Evolutionary conservation across 768 basidiomycete species (phyloP).

Genomic region (Lyophyllum atratum): DNA sequence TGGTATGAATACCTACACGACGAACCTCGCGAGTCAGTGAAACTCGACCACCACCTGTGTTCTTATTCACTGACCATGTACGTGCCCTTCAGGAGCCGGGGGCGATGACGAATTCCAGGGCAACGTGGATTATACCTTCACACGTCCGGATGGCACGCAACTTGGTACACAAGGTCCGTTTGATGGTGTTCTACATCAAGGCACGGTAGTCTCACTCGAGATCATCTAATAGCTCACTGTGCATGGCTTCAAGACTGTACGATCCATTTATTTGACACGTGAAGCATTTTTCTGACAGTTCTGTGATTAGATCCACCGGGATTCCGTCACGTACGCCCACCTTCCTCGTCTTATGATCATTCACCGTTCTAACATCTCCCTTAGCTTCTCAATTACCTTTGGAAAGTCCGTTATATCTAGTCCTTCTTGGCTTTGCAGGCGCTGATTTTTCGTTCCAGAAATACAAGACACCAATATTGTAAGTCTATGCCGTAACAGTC

Average conservation of each 20-base stretch:
- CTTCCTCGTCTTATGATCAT: not conserved
- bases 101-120: slow-evolving; percentile 68
- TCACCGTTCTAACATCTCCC: not conserved
- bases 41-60: not conserved
- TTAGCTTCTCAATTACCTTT: slow-evolving; percentile 67
- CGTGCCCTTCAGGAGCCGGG: slow-evolving; percentile 44
- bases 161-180: slow-evolving; percentile 60
- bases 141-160: slow-evolving; percentile 61
- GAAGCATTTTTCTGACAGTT: not conserved
- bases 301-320: slow-evolving; percentile 55
- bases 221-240: not conserved
- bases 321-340: slow-evolving; percentile 54
- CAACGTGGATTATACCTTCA: slow-evolving; percentile 60
- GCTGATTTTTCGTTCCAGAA: slow-evolving; percentile 29
- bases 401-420: slow-evolving; percentile 45
- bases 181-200: not conserved
- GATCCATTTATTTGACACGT: not conserved
- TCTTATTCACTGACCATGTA: not conserved
- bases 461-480: slow-evolving; percentile 45
- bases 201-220: not conserved
- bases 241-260: slow-evolving; percentile 6
- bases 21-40: slow-evolving; percentile 58
- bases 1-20: slow-evolving; percentile 75
- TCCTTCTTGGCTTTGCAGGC: not conserved
- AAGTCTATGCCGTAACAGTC: slow-evolving; percentile 8